Evolutionary conservation across 441 rosid genomes (phyloP).

Genomic region (Biscutella laevigata): DNA sequence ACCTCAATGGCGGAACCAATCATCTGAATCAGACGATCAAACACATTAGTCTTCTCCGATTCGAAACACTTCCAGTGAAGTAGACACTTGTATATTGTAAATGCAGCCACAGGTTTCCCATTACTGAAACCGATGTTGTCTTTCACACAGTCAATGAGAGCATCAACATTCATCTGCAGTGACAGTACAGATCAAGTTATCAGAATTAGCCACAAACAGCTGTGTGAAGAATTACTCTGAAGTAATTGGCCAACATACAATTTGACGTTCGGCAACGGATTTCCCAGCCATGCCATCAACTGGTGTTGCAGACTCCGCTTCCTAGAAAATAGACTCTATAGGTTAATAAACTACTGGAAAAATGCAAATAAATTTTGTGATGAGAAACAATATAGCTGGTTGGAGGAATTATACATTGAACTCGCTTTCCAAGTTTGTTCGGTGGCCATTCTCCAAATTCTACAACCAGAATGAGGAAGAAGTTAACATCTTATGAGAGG

Average conservation of each 20-base stretch:
- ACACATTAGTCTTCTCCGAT: conserved; percentile 93
- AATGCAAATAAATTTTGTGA: background rate
- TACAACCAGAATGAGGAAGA: conserved; percentile 31
- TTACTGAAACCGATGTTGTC: conserved; percentile 72
- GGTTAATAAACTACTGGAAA: conserved; percentile 14
- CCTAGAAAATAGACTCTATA: conserved; percentile 36
- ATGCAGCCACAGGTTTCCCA: conserved; percentile 87
- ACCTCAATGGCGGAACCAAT: conserved; percentile 99
- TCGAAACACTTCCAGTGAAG: conserved; percentile 97
- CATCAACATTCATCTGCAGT: conserved; percentile 77
- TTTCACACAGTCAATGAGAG: conserved; percentile 69
- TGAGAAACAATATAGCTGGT: conserved; percentile 5
- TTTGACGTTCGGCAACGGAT: conserved; percentile 69
- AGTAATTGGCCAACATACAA: conserved; percentile 43
- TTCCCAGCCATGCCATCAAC: conserved; percentile 66
- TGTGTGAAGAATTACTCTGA: conserved; percentile 19
- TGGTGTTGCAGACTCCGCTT: conserved; percentile 58
- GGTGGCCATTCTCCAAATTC: conserved; percentile 81
- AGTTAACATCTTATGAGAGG: background rate
- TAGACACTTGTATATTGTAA: conserved; percentile 90
- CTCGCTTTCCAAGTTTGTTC: conserved; percentile 41
- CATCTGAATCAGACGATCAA: conserved; percentile 95
- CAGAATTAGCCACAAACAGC: conserved; percentile 5
- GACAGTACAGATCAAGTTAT: conserved; percentile 20
- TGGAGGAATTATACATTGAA: conserved; percentile 40